These are phyloP conservation scores for Cicer chorassanicum DNA, from an alignment of 306 rosid genomes.

Conservation along the genomic window DNA sequence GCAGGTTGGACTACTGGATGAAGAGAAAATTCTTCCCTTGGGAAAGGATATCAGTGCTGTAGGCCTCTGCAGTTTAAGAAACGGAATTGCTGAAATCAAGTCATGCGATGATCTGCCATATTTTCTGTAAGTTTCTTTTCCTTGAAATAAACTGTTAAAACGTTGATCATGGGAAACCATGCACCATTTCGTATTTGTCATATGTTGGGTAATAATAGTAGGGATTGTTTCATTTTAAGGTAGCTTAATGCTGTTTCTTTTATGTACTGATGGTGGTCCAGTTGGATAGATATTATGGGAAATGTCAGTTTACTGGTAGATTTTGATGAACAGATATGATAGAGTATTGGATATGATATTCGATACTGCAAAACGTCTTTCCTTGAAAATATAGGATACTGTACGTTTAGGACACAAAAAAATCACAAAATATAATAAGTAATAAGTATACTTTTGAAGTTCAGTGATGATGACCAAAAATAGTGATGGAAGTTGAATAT, in stretches of 20 bases:
- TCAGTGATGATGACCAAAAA: background rate
- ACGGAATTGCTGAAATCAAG: conserved; percentile 77
- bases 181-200: conserved; percentile 15
- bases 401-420: background rate
- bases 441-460: background rate
- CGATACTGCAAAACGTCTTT: background rate
- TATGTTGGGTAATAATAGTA: background rate
- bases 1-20: conserved; percentile 89
- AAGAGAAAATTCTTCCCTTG: conserved; percentile 85
- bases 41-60: conserved; percentile 86
- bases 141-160: conserved; percentile 24
- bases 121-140: conserved; percentile 71
- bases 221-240: conserved; percentile 22
- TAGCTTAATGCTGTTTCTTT: background rate
- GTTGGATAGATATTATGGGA: conserved; percentile 13
- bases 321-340: background rate
- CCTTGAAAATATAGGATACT: background rate
- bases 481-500: too few relatives aligned
- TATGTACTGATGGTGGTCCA: conserved; percentile 13
- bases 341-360: background rate
- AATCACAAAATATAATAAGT: background rate
- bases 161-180: conserved; percentile 28
- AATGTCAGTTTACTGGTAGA: conserved; percentile 18
- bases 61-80: conserved; percentile 66
- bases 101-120: conserved; percentile 82